Conservation (phyloP, 768 basidiomycete genomes). For the Dacryopinax primogenitus region DNA sequence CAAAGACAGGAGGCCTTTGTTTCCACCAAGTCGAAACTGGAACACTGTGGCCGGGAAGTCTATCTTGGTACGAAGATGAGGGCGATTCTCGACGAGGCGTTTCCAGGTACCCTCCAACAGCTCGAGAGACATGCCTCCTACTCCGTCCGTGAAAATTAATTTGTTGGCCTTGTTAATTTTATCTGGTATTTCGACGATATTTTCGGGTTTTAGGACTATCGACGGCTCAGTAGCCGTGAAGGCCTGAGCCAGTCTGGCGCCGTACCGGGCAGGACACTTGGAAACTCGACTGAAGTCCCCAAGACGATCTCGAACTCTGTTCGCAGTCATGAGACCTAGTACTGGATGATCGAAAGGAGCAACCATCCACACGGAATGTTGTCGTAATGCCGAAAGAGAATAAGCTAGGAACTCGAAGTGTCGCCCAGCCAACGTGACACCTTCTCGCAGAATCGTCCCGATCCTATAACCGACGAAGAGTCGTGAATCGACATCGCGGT, state of each 20-base stretch:
- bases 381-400: constrained; percentile 61
- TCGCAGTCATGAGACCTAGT: constrained; percentile 30
- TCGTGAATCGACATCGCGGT: constrained; percentile 41
- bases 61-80: background rate
- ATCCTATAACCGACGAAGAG: constrained; percentile 11
- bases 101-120: constrained; percentile 50
- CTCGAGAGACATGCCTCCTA: constrained; percentile 58
- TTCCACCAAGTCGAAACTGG: constrained; percentile 73
- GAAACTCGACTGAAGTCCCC: constrained; percentile 37
- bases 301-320: constrained; percentile 40
- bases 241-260: constrained; percentile 56
- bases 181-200: constrained; percentile 36
- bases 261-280: constrained; percentile 54
- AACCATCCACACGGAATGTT: constrained; percentile 55
- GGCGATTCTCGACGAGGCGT: constrained; percentile 18
- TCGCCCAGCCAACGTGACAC: constrained; percentile 35
- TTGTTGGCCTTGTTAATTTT: constrained; percentile 30
- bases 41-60: constrained; percentile 29
- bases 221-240: constrained; percentile 63
- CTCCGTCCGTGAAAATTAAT: constrained; percentile 59
- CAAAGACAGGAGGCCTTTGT: constrained; percentile 66
- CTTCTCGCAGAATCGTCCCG: constrained; percentile 11
- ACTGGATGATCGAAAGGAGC: constrained; percentile 37
- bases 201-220: constrained; percentile 31
- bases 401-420: constrained; percentile 55